These are phyloP conservation scores for Eimeria praecox DNA, from an alignment of 169 alveolate genomes.

Conservation along the genomic window DNA sequence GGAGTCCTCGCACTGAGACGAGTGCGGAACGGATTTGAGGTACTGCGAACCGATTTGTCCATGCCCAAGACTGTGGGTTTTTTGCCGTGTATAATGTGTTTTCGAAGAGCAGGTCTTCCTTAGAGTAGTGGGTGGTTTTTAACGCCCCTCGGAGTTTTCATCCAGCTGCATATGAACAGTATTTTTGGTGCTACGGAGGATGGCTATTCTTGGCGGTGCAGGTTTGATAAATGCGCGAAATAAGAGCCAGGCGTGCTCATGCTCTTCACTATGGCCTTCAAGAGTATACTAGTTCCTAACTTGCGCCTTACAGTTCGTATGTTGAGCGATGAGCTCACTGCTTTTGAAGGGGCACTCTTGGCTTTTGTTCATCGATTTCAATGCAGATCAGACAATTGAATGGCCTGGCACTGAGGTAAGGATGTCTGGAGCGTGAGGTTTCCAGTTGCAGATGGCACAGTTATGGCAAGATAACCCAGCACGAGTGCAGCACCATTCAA, in stretches of 20 bases:
- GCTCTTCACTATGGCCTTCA: not conserved
- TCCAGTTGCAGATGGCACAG: not conserved
- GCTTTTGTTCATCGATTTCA: no score
- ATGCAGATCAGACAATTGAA: not conserved
- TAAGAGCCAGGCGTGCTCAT: not conserved
- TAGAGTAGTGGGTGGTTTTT: not conserved
- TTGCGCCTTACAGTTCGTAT: not conserved
- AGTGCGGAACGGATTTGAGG: not conserved
- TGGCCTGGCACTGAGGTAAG: not conserved
- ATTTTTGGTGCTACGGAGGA: not conserved
- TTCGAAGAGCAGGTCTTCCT: not conserved
- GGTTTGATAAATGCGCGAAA: not conserved
- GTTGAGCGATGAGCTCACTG: not conserved
- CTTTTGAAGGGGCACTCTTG: not conserved
- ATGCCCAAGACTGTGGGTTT: not conserved
- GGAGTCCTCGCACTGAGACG: not conserved
- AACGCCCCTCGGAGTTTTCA: no score
- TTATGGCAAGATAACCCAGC: not conserved
- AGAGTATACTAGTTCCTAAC: not conserved
- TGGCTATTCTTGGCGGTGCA: not conserved
- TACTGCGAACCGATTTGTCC: not conserved
- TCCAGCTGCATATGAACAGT: not conserved
- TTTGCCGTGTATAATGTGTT: not conserved
- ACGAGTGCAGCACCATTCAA: not conserved
- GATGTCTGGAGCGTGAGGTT: not conserved